phyloP scores from a whole-genome alignment of 495 filamentous ascomycete genomes.

The Aspergillus hancockii region DNA sequence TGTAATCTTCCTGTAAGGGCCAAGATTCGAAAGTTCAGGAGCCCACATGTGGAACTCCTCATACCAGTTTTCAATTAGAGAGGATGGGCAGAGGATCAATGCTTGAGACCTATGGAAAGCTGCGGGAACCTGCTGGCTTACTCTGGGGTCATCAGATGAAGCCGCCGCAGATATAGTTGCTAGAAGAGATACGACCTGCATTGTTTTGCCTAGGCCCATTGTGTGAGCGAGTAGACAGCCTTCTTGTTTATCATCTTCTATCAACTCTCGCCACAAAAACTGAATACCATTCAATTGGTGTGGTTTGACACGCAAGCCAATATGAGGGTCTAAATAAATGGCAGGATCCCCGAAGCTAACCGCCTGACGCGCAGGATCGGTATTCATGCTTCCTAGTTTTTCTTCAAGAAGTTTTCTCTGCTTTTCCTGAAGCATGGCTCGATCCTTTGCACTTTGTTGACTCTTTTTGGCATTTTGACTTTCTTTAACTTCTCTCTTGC shows the following conservation, averaged over 20 bases:
- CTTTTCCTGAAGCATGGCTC: conserved; percentile 47
- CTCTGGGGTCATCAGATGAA: conserved; percentile 52
- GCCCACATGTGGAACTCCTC: conserved; percentile 76
- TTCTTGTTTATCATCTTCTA: conserved; percentile 55
- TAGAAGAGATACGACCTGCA: conserved; percentile 83
- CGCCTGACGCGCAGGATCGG: conserved; percentile 50
- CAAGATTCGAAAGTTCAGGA: conserved; percentile 48
- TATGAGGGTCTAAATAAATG: conserved; percentile 51
- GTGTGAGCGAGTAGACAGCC: conserved; percentile 88
- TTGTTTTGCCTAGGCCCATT: conserved; percentile 93
- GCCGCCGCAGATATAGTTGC: conserved; percentile 70
- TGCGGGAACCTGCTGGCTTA: conserved; percentile 66
- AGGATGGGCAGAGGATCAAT: conserved; percentile 74
- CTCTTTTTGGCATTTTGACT: conserved; percentile 46
- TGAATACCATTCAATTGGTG: conserved; percentile 73
- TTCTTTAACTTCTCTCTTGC: conserved; percentile 49
- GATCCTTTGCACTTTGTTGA: conserved; percentile 45
- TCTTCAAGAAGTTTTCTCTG: conserved; percentile 50
- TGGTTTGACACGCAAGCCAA: conserved; percentile 52
- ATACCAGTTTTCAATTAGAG: conserved; percentile 78
- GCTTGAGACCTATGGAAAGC: conserved; percentile 61
- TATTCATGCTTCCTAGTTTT: conserved; percentile 40
- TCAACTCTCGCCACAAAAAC: conserved; percentile 88
- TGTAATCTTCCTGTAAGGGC: conserved; percentile 52
- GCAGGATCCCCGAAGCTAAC: conserved; percentile 70